Base-by-base conservation (phyloP, 768 basidiomycete species). In the Russula virescens region DNA sequence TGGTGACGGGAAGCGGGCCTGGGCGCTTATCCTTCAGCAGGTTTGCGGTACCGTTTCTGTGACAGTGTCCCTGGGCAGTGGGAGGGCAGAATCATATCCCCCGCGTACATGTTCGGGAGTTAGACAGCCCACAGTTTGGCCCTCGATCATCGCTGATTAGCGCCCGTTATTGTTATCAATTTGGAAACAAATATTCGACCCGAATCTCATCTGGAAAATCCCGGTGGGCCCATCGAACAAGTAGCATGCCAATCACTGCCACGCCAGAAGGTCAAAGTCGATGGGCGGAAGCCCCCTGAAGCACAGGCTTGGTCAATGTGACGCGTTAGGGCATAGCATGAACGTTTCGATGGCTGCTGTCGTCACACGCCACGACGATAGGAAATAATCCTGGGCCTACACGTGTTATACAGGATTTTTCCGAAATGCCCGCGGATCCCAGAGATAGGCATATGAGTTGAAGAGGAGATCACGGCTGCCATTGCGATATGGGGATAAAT, bases 101-200 rank as follows among this genome's bases (percentile, higher is more conserved):
- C 18, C 14, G 11, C 25, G 16, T 19, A 25, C 48, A 10, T 23
- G n/a, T 6, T 45, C 13, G 3, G 21, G 38, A 5, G 38, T 16
- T 2, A 16, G 11, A 19, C 14, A 35, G 34, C 40, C 40, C 40
- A 40, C 7, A 40, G 40, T 13, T 40, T 40, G 40, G 40, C 13
- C 14, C 23, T 61, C 42, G 26, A 19, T 19, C 23, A 31, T 38
- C 1, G 6, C 38, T 49, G 43, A 40, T 57, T 28, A 14, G 47
- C 51, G 46, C 61, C 28, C 55, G 28, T 19, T 28, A 49, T 62
- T 62, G 48, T 18, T 53, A 51, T 46, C 38, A 28, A 51, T 18
- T 14, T 3, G 1, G 35, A 14, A 14, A 46, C 55, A 5, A 31
- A 18, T 43, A 19, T 18, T 43, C 18, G 31, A 16, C 14, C 13